Evolutionary conservation across 2,329 filamentous ascomycete genomes (phyloP).

Genomic region (Phyllosticta paracitricarpa): DNA sequence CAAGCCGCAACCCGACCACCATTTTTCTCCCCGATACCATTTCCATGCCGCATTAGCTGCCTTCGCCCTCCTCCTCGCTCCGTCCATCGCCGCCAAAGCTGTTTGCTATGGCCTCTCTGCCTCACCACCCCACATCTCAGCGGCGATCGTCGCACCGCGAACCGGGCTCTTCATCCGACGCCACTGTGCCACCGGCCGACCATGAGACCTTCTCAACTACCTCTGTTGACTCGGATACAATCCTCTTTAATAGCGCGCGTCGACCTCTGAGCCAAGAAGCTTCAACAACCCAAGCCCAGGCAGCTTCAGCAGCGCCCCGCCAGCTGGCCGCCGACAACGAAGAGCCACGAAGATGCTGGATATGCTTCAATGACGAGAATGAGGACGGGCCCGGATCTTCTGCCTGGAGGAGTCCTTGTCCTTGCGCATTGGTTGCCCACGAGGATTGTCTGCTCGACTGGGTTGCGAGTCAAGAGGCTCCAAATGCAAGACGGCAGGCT

Average conservation of each 20-base stretch:
- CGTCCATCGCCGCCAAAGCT: background rate
- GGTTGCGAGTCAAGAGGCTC: conserved; percentile 79
- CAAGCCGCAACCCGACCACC: background rate
- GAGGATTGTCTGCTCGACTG: conserved; percentile 83
- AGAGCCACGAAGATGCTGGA: conserved; percentile 52
- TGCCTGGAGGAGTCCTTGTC: conserved; percentile 80
- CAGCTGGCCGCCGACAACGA: conserved; percentile 19
- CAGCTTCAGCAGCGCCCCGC: conserved; percentile 7
- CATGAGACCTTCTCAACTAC: conserved; percentile 26
- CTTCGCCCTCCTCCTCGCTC: background rate
- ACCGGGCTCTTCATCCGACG: conserved; percentile 13
- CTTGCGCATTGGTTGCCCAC: conserved; percentile 82
- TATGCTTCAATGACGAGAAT: conserved; percentile 56
- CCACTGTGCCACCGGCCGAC: conserved; percentile 19
- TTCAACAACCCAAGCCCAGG: conserved; percentile 9
- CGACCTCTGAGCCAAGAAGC: background rate
- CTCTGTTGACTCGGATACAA: conserved; percentile 37
- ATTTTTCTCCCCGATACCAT: background rate
- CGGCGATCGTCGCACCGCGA: conserved; percentile 19
- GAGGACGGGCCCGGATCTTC: conserved; percentile 52
- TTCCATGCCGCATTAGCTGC: background rate
- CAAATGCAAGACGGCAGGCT: conserved; percentile 41
- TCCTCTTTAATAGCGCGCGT: conserved; percentile 30
- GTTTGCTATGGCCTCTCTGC: conserved; percentile 33
- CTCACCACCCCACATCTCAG: conserved; percentile 27